Evolutionary conservation across 2,329 filamentous ascomycete species (phyloP).

Genomic region (Aspergillus awamori): DNA sequence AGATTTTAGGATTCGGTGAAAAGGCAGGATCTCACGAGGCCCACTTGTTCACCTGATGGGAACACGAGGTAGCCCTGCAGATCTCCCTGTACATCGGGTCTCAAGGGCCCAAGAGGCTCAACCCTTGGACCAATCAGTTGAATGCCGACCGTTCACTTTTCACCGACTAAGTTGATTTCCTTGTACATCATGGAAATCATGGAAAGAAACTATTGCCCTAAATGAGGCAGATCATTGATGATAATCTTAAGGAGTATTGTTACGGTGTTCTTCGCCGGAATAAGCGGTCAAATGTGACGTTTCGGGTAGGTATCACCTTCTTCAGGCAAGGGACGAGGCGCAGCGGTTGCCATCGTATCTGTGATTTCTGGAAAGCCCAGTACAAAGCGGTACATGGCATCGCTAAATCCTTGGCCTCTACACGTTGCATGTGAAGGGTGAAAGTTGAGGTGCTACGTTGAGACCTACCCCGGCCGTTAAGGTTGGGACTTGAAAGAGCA

Average conservation of each 20-base stretch:
- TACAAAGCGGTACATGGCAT: neutral
- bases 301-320: neutral
- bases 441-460: neutral
- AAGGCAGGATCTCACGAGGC: neutral
- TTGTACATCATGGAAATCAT: neutral
- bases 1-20: neutral
- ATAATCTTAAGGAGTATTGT: neutral
- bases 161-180: neutral
- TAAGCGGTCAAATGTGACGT: neutral
- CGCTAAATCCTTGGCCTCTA: neutral
- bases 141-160: neutral
- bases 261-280: neutral
- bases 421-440: neutral
- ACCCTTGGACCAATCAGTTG: neutral
- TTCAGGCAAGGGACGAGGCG: neutral
- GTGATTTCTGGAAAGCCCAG: neutral
- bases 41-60: neutral
- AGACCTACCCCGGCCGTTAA: neutral
- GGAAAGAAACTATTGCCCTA: neutral
- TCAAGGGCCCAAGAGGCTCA: constrained; percentile 1
- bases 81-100: neutral
- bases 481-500: neutral
- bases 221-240: neutral
- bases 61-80: constrained; percentile 3
- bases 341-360: neutral